Conservation (phyloP, 202 grass and related monocot genomes). For the Carex arenaria region DNA sequence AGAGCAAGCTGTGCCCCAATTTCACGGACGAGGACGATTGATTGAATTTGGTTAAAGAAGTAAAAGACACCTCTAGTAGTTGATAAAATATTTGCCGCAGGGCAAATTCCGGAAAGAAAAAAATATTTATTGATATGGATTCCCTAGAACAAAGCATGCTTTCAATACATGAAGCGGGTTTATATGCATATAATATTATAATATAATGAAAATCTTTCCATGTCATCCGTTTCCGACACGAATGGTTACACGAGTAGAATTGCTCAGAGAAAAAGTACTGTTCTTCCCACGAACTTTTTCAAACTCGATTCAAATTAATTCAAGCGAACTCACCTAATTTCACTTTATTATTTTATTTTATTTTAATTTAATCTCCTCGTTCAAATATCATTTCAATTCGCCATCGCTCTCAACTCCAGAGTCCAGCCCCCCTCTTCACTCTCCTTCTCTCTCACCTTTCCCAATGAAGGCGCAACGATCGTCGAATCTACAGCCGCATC, state of each 20-base stretch:
- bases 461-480: conserved; percentile 27
- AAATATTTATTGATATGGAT: neutral
- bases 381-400: conserved; percentile 24
- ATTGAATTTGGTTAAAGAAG: neutral
- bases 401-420: conserved; percentile 23
- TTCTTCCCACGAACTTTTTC: neutral
- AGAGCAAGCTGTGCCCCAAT: neutral
- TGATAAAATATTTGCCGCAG: neutral
- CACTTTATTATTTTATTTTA: neutral
- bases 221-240: neutral
- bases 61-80: neutral
- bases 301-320: conserved; percentile 20
- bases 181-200: neutral
- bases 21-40: neutral
- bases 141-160: neutral
- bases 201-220: neutral
- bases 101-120: too few species aligned
- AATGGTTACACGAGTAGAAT: neutral
- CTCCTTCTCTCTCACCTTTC: neutral
- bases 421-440: conserved; percentile 41
- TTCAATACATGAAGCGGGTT: neutral
- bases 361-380: neutral
- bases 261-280: neutral
- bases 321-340: conserved; percentile 14
- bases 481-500: conserved; percentile 1